phyloP scores from a whole-genome alignment of 164 flowering plant genomes.

The Taxillus chinensis region DNA sequence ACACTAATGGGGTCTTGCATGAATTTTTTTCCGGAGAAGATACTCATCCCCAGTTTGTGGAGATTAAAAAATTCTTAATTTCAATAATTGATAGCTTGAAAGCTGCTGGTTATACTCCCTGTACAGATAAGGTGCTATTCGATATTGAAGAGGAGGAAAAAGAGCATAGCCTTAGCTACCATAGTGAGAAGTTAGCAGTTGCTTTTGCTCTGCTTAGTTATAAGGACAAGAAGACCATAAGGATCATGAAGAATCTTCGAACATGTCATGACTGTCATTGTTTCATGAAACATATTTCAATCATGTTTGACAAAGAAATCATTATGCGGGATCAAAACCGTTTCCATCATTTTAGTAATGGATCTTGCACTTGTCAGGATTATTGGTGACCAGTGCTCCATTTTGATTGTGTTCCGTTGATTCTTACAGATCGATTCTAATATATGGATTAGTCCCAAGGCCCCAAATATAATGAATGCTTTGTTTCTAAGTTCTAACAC shows the following conservation, averaged over 20 bases:
- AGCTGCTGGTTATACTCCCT: conserved; percentile 21
- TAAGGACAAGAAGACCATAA: conserved; percentile 17
- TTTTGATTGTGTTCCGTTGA: neutral
- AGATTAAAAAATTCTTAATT: conserved; percentile 23
- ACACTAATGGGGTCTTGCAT: conserved; percentile 21
- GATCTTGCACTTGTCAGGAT: conserved; percentile 42
- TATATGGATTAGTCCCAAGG: too few species aligned
- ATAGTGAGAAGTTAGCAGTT: conserved; percentile 38
- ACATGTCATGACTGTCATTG: conserved; percentile 45
- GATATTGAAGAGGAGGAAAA: conserved; percentile 40
- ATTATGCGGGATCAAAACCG: conserved; percentile 43
- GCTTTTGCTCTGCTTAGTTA: conserved; percentile 25
- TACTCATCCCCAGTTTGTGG: conserved; percentile 23
- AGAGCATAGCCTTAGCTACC: conserved; percentile 25
- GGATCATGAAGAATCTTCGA: conserved; percentile 48
- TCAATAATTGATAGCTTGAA: conserved; percentile 17
- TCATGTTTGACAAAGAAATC: conserved; percentile 25
- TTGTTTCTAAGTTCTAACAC: neutral
- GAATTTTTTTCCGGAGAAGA: conserved; percentile 39
- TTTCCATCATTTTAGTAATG: conserved; percentile 40
- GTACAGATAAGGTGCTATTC: conserved; percentile 21
- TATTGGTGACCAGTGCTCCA: conserved; percentile 28
- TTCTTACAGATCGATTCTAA: neutral
- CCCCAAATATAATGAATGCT: neutral
- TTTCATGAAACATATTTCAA: conserved; percentile 49